phyloP scores from a whole-genome alignment of 768 basidiomycete genomes.

The Tephrocybe sp. region DNA sequence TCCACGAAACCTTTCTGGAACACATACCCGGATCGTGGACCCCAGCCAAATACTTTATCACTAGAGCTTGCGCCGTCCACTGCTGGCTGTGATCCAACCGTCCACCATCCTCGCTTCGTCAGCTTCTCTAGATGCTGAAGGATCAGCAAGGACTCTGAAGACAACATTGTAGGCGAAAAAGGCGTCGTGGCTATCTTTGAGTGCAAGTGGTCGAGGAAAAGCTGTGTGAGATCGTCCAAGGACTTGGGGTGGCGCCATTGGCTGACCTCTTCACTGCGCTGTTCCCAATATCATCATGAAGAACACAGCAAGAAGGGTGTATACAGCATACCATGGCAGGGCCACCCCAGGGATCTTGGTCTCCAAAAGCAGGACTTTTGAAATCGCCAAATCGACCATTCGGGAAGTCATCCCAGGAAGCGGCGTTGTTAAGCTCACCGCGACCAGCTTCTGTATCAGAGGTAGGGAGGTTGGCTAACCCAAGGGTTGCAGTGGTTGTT shows the following conservation, averaged over 20 bases:
- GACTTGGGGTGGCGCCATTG: slow-evolving; percentile 77
- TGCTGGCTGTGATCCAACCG: slow-evolving; percentile 94
- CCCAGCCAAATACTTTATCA: slow-evolving; percentile 88
- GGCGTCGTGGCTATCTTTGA: slow-evolving; percentile 76
- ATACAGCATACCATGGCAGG: slow-evolving; percentile 52
- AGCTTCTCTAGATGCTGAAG: slow-evolving; percentile 73
- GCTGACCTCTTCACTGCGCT: slow-evolving; percentile 62
- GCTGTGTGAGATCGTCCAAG: slow-evolving; percentile 63
- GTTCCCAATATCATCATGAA: background rate
- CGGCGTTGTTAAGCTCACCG: slow-evolving; percentile 74
- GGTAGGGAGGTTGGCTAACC: slow-evolving; percentile 47
- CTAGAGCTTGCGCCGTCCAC: slow-evolving; percentile 76
- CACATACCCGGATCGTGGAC: slow-evolving; percentile 88
- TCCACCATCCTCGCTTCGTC: slow-evolving; percentile 87
- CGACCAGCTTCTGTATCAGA: slow-evolving; percentile 58
- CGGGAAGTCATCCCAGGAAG: slow-evolving; percentile 94
- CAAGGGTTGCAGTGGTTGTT: slow-evolving; percentile 56
- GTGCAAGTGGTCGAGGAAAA: slow-evolving; percentile 81
- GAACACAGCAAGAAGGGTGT: background rate
- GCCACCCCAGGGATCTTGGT: slow-evolving; percentile 75
- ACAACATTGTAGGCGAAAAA: slow-evolving; percentile 82
- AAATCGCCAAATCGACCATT: slow-evolving; percentile 98
- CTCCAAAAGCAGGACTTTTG: slow-evolving; percentile 94
- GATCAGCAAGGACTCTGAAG: slow-evolving; percentile 78
- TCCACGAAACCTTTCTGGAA: slow-evolving; percentile 98